These are phyloP conservation scores for Salvia sclarea DNA, from an alignment of 305 asterid species.

Conservation along the genomic window DNA sequence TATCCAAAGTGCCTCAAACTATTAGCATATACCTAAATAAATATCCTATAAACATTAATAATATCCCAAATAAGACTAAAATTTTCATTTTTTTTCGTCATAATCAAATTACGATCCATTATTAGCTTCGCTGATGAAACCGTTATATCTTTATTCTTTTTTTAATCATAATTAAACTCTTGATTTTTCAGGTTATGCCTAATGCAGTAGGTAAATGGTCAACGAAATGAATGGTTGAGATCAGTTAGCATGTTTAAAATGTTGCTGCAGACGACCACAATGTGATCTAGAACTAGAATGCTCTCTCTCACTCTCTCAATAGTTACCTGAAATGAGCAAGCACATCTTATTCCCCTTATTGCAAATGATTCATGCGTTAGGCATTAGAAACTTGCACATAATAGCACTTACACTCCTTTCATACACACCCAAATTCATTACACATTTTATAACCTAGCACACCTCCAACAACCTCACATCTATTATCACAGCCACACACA, in stretches of 20 bases:
- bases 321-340: slow-evolving; percentile 4
- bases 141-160: too few species aligned
- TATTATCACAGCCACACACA: slow-evolving; percentile 18
- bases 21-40: too few species aligned
- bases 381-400: slow-evolving; percentile 28
- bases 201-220: too few species aligned
- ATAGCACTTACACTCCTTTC: not conserved
- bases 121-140: too few species aligned
- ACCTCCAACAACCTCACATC: slow-evolving; percentile 25
- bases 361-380: slow-evolving; percentile 16
- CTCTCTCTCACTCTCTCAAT: not conserved
- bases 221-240: too few species aligned
- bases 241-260: not conserved
- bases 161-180: too few species aligned
- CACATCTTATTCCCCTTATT: slow-evolving; percentile 24
- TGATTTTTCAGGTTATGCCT: too few species aligned
- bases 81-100: too few species aligned
- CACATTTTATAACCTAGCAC: slow-evolving; percentile 27
- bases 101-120: too few species aligned
- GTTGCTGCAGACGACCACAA: not conserved
- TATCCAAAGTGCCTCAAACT: too few species aligned
- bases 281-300: not conserved
- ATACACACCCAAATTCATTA: slow-evolving; percentile 29
- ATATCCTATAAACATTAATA: too few species aligned
- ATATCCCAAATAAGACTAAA: too few species aligned